Evolutionary conservation across 371 early-diverging fungal genomes (phyloP), one percentile per base, ranked within the genome.

Genomic region (Basidiobolus meristosporus): DNA sequence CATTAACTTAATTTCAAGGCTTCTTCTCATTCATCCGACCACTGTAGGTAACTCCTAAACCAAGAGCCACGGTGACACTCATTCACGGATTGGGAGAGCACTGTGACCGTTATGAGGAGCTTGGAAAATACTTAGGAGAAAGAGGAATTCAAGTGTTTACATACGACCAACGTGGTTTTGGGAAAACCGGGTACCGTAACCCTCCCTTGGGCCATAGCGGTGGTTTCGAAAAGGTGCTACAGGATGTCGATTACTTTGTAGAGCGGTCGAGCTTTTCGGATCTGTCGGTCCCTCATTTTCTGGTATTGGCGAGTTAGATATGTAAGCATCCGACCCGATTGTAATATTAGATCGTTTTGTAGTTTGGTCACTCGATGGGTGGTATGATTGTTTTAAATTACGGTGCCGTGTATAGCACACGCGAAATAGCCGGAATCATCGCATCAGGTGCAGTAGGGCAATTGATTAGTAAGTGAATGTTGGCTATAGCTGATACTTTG

Each of bases 301-400:
- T 34, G 7, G 34, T 34, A 34, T n/a, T n/a, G n/a, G n/a, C n/a
- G n/a, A 34, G 12, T 34, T 12, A 16, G 18, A 3, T 34, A 34
- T 34, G 5, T 7, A 18, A 34, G 16, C 14, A 34, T 7, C 12
- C 18, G 18, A 34, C 18, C 18, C 5, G n/a, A 7, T 18, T 7
- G 4, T n/a, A 34, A 6, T 34, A n/a, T 34, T 7, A 4, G 12
- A 34, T n/a, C n/a, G n/a, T n/a, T n/a, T n/a, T n/a, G 5, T 34
- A 34, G 34, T 34, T 16, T 34, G 34, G 34, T 12, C 34, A 34
- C 18, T 34, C 34, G 4, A 34, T 34, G 34, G 34, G 34, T 34
- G 34, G 34, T 34, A 34, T 34, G 34, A 34, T 34, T 34, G 34
- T 34, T 7, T 18, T 34, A 7, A 34, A 34, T n/a, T 34, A 34